phyloP scores from a whole-genome alignment of 768 basidiomycete species.

The Mycena capillaripes region DNA sequence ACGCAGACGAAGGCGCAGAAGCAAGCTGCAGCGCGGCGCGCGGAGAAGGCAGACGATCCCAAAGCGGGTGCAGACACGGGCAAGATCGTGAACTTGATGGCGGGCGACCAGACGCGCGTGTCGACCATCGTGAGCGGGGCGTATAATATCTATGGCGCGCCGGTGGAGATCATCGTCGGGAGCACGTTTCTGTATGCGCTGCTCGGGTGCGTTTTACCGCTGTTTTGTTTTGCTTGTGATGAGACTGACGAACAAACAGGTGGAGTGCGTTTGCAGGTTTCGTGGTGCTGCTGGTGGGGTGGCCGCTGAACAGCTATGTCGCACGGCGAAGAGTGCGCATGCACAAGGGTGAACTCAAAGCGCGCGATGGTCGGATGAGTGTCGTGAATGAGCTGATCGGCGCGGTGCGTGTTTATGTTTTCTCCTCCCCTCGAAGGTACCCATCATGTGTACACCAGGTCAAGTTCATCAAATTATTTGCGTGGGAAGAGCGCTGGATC shows the following conservation, averaged over 20 bases:
- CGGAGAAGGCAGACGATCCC: slow-evolving; percentile 60
- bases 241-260: slow-evolving; percentile 56
- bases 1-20: background rate
- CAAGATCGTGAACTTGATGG: slow-evolving; percentile 93
- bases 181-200: slow-evolving; percentile 69
- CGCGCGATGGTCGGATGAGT: slow-evolving; percentile 83
- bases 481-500: slow-evolving; percentile 87
- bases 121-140: slow-evolving; percentile 24
- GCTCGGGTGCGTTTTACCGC: slow-evolving; percentile 54
- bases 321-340: slow-evolving; percentile 74
- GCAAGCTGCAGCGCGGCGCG: background rate
- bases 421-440: too few relatives aligned
- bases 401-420: slow-evolving; percentile 55
- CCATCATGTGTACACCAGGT: slow-evolving; percentile 52
- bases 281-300: slow-evolving; percentile 72
- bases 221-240: background rate
- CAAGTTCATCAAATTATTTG: slow-evolving; percentile 89
- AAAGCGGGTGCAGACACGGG: slow-evolving; percentile 87
- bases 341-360: slow-evolving; percentile 71
- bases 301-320: slow-evolving; percentile 80
- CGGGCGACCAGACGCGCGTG: slow-evolving; percentile 75
- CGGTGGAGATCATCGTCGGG: slow-evolving; percentile 71
- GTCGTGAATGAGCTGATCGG: slow-evolving; percentile 85
- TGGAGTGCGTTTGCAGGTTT: slow-evolving; percentile 86
- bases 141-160: slow-evolving; percentile 55